phyloP scores from a whole-genome alignment of 352 stramenopile genomes.

The Globisporangium alternatum region DNA sequence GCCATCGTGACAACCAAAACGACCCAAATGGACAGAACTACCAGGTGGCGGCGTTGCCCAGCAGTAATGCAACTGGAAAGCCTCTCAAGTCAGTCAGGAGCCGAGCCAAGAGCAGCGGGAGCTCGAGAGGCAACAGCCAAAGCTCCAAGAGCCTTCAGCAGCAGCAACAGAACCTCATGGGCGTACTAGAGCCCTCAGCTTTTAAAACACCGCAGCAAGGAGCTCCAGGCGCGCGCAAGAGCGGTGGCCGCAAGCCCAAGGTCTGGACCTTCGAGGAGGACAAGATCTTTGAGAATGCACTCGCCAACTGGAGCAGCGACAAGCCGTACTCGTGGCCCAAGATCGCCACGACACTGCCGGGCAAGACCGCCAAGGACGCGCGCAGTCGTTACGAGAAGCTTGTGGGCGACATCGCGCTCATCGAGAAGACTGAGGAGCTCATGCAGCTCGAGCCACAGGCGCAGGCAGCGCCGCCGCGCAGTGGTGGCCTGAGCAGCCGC shows the following conservation, averaged over 20 bases:
- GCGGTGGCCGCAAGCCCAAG: conserved; percentile 32
- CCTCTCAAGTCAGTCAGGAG: conserved; percentile 4
- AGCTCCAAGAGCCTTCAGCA: conserved; percentile 5
- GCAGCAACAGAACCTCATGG: conserved; percentile 7
- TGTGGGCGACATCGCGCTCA: conserved; percentile 63
- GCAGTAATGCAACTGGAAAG: background rate
- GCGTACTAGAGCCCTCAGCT: background rate
- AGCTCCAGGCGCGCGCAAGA: conserved; percentile 4
- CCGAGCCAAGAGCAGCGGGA: conserved; percentile 2
- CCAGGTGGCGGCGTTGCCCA: background rate
- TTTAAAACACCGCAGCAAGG: background rate
- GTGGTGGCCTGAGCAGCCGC: conserved; percentile 38
- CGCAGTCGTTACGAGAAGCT: conserved; percentile 72
- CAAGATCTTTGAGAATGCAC: conserved; percentile 70
- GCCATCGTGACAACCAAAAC: conserved; percentile 29
- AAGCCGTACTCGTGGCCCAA: conserved; percentile 80
- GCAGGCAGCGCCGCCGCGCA: background rate
- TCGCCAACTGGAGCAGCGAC: conserved; percentile 53
- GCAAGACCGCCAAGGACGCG: conserved; percentile 76
- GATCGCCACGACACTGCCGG: conserved; percentile 63
- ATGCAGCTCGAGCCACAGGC: background rate
- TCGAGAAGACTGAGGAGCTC: conserved; percentile 35
- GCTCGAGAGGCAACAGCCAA: background rate
- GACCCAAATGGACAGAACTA: conserved; percentile 32
- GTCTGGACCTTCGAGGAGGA: conserved; percentile 82